Base-by-base conservation (phyloP, 75 land plant genomes). In the Pinus tabuliformis region DNA sequence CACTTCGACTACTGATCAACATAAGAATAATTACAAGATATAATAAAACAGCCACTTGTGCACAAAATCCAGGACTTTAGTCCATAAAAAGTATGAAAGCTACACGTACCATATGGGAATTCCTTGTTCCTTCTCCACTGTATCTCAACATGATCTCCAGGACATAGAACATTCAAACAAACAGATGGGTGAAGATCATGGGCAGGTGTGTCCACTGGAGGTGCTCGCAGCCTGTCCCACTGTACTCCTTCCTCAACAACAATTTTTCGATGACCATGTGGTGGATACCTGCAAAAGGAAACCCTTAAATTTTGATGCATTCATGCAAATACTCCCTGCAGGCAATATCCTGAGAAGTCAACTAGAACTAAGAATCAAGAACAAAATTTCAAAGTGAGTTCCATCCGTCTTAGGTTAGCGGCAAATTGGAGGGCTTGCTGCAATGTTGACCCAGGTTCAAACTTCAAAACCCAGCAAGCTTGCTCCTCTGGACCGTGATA, bases 81-180 rank as follows among this genome's bases (percentile, higher is more conserved):
- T 33, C 68, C 33, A 4, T 64, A 33, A 30, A 7, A 26, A 14
- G 68, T 33, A 4, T 4, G 15, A 13, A 63, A 18, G 36, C 12
- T 49, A 24, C 30, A 77, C 91, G 54, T 62, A 95, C 98, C 98
- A 82, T 95, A 95, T 61, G 98, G 96, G 63, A 95, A 93, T 65
- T 93, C 94, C 73, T 88, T 93, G 83, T 90, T 95, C 79, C 94
- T 87, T 84, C 98, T 91, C 98, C 98, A 95, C 59, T 95, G 98
- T 72, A 95, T 92, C 74, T 95, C 98, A n/a, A 95, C 81, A 58
- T 95, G 91, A 80, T 95, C 94, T 22, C 92, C 94, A n/a, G 98
- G 98, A 11, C 72, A 76, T 26, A 95, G 71, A 3, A 91, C 96
- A 77, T 80, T 73, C 77, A 95, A 83, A 76, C 94, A 91, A 73